These are phyloP conservation scores for Moniliophthora roreri DNA, from an alignment of 1,284 basidiomycete genomes.

Conservation along the genomic window DNA sequence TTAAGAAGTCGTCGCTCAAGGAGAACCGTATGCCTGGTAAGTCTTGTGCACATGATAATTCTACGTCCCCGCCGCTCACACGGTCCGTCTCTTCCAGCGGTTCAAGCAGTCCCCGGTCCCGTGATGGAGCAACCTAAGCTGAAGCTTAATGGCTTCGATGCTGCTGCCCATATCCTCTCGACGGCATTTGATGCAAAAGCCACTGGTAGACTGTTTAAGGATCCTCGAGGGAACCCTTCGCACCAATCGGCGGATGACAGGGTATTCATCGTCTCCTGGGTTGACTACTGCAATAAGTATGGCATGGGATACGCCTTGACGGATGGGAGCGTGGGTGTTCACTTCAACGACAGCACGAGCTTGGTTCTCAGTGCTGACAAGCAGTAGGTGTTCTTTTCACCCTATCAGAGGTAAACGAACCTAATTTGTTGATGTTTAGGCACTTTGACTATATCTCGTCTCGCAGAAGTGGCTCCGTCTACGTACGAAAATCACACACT, in stretches of 20 bases:
- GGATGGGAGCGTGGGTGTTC: slow-evolving; percentile 91
- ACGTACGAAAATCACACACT: slow-evolving; percentile 66
- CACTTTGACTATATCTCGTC: slow-evolving; percentile 85
- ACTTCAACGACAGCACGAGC: slow-evolving; percentile 94
- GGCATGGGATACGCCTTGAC: slow-evolving; percentile 97
- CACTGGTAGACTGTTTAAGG: slow-evolving; percentile 58
- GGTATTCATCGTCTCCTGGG: slow-evolving; percentile 96
- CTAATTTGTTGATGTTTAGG: slow-evolving; percentile 36
- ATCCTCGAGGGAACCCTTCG: slow-evolving; percentile 53
- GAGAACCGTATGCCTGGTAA: slow-evolving; percentile 25
- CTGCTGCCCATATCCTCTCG: slow-evolving; percentile 63
- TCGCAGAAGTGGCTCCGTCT: slow-evolving; percentile 60
- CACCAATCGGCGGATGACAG: slow-evolving; percentile 67
- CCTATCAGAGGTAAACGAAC: slow-evolving; percentile 10
- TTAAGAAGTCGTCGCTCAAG: slow-evolving; percentile 27
- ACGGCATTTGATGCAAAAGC: slow-evolving; percentile 69
- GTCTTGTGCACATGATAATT: too few species aligned
- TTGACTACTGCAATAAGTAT: slow-evolving; percentile 98
- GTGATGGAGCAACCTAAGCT: slow-evolving; percentile 25
- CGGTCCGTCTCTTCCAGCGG: slow-evolving; percentile 21
- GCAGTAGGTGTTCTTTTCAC: slow-evolving; percentile 49
- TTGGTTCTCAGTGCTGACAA: slow-evolving; percentile 85
- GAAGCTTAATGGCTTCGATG: slow-evolving; percentile 62
- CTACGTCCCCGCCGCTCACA: too few species aligned
- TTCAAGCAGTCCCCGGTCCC: slow-evolving; percentile 20